phyloP scores from a whole-genome alignment of 805 yeast species.

The Candida maris region DNA sequence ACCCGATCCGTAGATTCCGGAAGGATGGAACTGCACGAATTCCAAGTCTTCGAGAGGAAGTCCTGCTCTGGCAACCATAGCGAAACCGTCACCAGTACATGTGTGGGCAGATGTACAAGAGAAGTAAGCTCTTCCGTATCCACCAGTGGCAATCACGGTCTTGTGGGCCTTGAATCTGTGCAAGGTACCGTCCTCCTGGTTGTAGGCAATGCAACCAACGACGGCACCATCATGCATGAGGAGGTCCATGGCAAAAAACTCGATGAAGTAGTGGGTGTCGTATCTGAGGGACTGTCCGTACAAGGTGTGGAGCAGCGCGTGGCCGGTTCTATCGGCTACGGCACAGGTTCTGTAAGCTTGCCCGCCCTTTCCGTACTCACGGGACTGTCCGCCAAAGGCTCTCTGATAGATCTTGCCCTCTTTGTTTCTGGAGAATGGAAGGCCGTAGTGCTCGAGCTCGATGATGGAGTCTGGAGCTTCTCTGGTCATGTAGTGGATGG shows the following conservation, averaged over 20 bases:
- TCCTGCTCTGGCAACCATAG: conserved; percentile 98
- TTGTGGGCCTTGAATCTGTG: conserved; percentile 97
- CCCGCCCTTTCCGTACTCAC: conserved; percentile 95
- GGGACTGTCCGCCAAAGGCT: conserved; percentile 98
- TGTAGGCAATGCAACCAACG: conserved; percentile 95
- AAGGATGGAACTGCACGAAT: conserved; percentile 98
- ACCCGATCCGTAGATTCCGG: conserved; percentile 99
- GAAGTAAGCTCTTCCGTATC: conserved; percentile 97
- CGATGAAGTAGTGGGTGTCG: conserved; percentile 97
- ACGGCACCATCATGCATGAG: conserved; percentile 93
- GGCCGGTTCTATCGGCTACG: conserved; percentile 99
- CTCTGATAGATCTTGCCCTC: conserved; percentile 97
- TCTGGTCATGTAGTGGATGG: conserved; percentile 97
- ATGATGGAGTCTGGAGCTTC: conserved; percentile 96
- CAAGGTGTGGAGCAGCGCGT: conserved; percentile 89
- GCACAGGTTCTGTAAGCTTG: conserved; percentile 99
- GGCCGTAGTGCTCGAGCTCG: conserved; percentile 97
- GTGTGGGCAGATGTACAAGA: conserved; percentile 99
- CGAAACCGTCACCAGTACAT: conserved; percentile 98
- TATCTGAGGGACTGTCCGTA: conserved; percentile 96
- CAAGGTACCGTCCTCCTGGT: conserved; percentile 97
- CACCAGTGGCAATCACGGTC: conserved; percentile 97
- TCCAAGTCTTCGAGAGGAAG: conserved; percentile 96
- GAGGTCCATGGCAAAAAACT: conserved; percentile 92
- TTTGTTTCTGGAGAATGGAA: conserved; percentile 95